phyloP scores from a whole-genome alignment of 164 flowering plant species.

The Vitis vinifera region ASM3070453v1 NC_081821.1:4978501-4979000 shows the following conservation, averaged over 20 bases:
- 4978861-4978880: constrained; percentile 8
- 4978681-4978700: no score
- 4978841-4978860: constrained; percentile 9
- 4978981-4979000: background rate
- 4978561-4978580: background rate
- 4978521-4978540: no score
- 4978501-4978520: no score
- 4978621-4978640: no score
- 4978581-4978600: no score
- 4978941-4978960: constrained; percentile 3
- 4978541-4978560: no score
- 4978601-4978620: no score
- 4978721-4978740: background rate
- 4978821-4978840: constrained; percentile 10
- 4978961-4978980: background rate
- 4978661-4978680: no score
- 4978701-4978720: no score
- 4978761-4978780: background rate
- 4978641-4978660: no score
- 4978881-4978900: constrained; percentile 4
- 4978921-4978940: constrained; percentile 1
- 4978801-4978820: constrained; percentile 8
- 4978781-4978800: background rate
- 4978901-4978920: constrained; percentile 2
- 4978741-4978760: background rate